Conservation (phyloP, 805 yeast genomes). For the Ogataea zsoltii region DNA sequence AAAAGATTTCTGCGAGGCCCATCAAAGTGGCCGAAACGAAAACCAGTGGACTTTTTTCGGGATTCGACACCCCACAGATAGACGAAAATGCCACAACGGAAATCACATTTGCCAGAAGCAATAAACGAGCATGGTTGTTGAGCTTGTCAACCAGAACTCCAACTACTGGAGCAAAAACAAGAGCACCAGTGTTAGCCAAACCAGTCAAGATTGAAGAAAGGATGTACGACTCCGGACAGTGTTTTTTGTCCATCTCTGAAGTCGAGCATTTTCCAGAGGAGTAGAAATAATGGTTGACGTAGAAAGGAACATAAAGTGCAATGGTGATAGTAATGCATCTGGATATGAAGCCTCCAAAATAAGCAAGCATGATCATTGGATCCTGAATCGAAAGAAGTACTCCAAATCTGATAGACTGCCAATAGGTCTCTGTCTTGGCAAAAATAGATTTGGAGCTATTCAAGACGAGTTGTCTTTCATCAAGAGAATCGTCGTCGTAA, state of each 20-base stretch:
- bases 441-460: conserved; percentile 15
- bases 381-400: conserved; percentile 46
- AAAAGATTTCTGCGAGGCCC: conserved; percentile 64
- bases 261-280: conserved; percentile 50
- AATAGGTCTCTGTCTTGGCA: conserved; percentile 32
- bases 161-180: conserved; percentile 63
- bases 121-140: conserved; percentile 32
- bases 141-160: conserved; percentile 56
- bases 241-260: conserved; percentile 35
- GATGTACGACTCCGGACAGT: conserved; percentile 63
- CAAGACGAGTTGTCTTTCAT: conserved; percentile 13
- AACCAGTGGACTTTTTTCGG: conserved; percentile 37
- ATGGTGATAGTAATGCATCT: conserved; percentile 61
- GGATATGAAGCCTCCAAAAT: conserved; percentile 61
- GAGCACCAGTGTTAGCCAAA: conserved; percentile 56
- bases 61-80: conserved; percentile 34
- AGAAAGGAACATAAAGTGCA: conserved; percentile 62
- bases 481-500: conserved; percentile 15
- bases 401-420: conserved; percentile 47
- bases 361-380: conserved; percentile 53
- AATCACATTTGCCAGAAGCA: conserved; percentile 39
- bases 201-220: conserved; percentile 71
- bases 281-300: conserved; percentile 57
- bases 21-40: conserved; percentile 45
- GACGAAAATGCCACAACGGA: conserved; percentile 48